Base-by-base conservation (phyloP, 768 basidiomycete genomes). In the Pholiota molesta region DNA sequence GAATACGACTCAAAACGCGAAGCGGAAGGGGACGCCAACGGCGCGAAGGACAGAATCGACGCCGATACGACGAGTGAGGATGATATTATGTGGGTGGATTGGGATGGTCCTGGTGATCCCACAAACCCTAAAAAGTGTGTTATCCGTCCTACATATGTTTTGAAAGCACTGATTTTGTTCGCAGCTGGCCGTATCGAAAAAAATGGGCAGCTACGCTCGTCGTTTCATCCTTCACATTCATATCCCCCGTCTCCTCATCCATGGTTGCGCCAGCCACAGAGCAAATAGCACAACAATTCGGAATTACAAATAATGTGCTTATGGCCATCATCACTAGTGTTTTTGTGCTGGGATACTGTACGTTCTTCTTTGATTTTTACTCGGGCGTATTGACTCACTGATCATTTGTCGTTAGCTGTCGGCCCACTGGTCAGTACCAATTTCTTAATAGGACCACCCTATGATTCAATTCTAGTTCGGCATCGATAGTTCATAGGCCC, bases 131-230 rank as follows among this genome's bases (percentile, higher is more conserved):
- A 81, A 72, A 87, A 87, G 86, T 86, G 61, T 37, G 78, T 60
- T 11, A 26, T 58, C 0, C 8, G 19, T 55, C 1, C 13, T 11
- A 37, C 21, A 26, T 19, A 26, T 53, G n/a, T 14, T 17, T 26
- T 56, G 23, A 6, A 45, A 31, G 23, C 39, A 4, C 13, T 23
- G 42, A 29, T 10, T 45, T 3, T 35, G 17, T 17, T 53, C n/a
- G 29, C 29, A 86, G 89, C 68, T 90, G 89, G 89, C 68, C 77
- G 3, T 81, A 77, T 57, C 76, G 69, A 29, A 76, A 75, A 66
- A 91, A 88, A 78, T 90, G 88, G 90, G 81, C 78, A 0, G 85
- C 84, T 0, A 89, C 87, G 0, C 64, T 81, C n/a, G 79, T 89
- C 29, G 84, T 90, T 0, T 89, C 89, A 0, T 77, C 79, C 0